Conservation (phyloP, 192 early-diverging fungal species). For the Kappamyces sp. region DNA sequence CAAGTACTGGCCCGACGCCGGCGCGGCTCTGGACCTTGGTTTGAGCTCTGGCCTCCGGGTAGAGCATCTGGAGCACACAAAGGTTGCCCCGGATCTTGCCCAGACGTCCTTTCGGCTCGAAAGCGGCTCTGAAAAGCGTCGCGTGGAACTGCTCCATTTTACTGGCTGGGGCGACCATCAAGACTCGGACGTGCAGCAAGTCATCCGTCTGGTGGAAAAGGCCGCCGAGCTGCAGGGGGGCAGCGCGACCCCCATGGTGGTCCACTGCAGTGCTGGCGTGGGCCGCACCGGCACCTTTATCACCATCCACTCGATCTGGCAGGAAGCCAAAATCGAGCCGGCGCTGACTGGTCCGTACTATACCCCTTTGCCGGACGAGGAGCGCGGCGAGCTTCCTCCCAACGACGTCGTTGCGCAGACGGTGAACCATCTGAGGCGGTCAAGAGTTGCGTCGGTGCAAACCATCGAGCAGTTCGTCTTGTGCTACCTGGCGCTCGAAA, state of each 20-base stretch:
- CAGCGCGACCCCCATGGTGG: slow-evolving; percentile 38
- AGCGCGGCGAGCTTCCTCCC: not conserved
- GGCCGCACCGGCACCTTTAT: slow-evolving; percentile 55
- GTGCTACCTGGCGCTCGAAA: slow-evolving; percentile 45
- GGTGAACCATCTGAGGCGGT: slow-evolving; percentile 35
- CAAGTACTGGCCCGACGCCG: slow-evolving; percentile 74
- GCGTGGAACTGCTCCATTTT: too few relatives aligned
- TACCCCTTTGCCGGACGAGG: not conserved
- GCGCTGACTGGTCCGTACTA: too few relatives aligned
- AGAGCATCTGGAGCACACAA: not conserved
- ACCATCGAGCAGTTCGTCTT: slow-evolving; percentile 55
- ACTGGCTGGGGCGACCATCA: slow-evolving; percentile 68
- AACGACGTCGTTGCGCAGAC: slow-evolving; percentile 21
- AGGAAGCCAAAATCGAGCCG: slow-evolving; percentile 17
- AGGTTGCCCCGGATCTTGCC: slow-evolving; percentile 5
- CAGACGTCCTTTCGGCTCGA: slow-evolving; percentile 1
- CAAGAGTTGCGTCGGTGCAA: slow-evolving; percentile 49
- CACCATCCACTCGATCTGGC: slow-evolving; percentile 33
- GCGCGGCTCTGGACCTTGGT: not conserved
- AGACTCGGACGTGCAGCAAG: slow-evolving; percentile 11
- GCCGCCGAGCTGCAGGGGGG: slow-evolving; percentile 28
- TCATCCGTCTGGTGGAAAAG: slow-evolving; percentile 37
- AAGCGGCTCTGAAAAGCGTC: too few relatives aligned
- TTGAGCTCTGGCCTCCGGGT: not conserved
- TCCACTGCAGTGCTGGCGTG: slow-evolving; percentile 58